These are phyloP conservation scores for Pseudonitzschia multiseries DNA, from an alignment of 108 stramenopile genomes.

Conservation along the genomic window DNA sequence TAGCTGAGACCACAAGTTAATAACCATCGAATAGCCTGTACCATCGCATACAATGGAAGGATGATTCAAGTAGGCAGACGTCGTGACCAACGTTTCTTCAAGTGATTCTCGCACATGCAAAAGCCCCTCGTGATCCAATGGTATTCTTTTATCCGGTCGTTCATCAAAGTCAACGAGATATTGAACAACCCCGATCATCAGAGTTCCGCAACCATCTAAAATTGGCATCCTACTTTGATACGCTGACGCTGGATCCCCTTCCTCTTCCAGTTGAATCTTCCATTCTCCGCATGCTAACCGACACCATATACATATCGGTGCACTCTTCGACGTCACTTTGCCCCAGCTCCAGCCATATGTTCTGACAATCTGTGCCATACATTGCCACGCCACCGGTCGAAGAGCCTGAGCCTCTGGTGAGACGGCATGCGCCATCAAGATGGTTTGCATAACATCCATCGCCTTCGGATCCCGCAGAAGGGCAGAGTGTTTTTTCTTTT, in stretches of 20 bases:
- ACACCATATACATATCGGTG: slow-evolving; percentile 29
- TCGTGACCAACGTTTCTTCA: slow-evolving; percentile 25
- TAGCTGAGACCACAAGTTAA: slow-evolving; percentile 8
- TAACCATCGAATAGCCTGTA: neutral
- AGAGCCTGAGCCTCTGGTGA: slow-evolving; percentile 17
- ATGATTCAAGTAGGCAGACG: slow-evolving; percentile 20
- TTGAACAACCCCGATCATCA: slow-evolving; percentile 21
- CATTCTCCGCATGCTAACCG: slow-evolving; percentile 38
- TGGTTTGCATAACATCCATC: slow-evolving; percentile 13
- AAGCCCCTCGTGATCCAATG: slow-evolving; percentile 16
- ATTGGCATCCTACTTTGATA: neutral
- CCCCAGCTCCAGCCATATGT: slow-evolving; percentile 25
- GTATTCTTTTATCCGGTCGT: neutral
- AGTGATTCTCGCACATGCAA: slow-evolving; percentile 28
- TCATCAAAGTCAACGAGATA: slow-evolving; percentile 26
- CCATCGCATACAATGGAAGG: neutral
- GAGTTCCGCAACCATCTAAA: slow-evolving; percentile 29
- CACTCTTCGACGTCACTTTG: neutral
- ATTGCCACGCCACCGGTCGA: slow-evolving; percentile 37
- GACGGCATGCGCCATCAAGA: slow-evolving; percentile 24
- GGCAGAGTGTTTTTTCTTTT: neutral
- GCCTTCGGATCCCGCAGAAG: slow-evolving; percentile 1
- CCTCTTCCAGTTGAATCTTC: slow-evolving; percentile 34
- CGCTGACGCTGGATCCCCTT: neutral
- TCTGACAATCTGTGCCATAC: slow-evolving; percentile 12